Conservation (phyloP, 2,329 filamentous ascomycete species). For the Dissoconium aciculare region DNA sequence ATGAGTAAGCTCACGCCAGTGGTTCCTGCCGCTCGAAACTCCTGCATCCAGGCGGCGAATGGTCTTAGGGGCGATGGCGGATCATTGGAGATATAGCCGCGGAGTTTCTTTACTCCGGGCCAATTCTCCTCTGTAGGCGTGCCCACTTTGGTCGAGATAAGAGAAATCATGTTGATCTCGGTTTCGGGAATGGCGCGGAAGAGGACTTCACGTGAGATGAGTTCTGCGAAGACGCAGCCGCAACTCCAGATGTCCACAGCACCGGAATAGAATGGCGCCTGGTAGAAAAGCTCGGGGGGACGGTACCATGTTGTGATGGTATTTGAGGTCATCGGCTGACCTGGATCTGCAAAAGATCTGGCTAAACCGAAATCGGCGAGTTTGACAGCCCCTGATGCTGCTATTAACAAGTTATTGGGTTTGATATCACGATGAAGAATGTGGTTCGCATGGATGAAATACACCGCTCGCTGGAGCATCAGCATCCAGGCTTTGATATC, state of each 20-base stretch:
- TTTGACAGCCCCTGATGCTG: conserved; percentile 83
- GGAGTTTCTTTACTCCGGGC: conserved; percentile 74
- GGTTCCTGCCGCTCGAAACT: conserved; percentile 66
- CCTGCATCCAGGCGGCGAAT: conserved; percentile 55
- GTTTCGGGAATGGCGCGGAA: conserved; percentile 55
- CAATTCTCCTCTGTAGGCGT: conserved; percentile 89
- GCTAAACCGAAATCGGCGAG: conserved; percentile 96
- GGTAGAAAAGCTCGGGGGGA: conserved; percentile 84
- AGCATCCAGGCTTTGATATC: conserved; percentile 99
- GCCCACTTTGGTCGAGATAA: conserved; percentile 74
- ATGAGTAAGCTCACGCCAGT: conserved; percentile 80
- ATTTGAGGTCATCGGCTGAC: conserved; percentile 71
- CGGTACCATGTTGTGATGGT: conserved; percentile 97
- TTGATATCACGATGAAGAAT: conserved; percentile 97
- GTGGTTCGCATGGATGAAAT: conserved; percentile 93
- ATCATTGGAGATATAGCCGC: conserved; percentile 61
- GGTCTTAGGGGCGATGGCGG: conserved; percentile 44
- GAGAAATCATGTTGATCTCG: conserved; percentile 71
- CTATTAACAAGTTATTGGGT: conserved; percentile 92
- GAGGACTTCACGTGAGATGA: conserved; percentile 69
- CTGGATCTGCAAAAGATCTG: conserved; percentile 75
- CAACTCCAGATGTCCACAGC: conserved; percentile 92
- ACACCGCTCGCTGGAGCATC: conserved; percentile 83
- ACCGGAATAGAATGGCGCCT: conserved; percentile 74
- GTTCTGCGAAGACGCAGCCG: conserved; percentile 82